Evolutionary conservation across 805 yeast genomes (phyloP).

Genomic region (Candida hungchunana): DNA sequence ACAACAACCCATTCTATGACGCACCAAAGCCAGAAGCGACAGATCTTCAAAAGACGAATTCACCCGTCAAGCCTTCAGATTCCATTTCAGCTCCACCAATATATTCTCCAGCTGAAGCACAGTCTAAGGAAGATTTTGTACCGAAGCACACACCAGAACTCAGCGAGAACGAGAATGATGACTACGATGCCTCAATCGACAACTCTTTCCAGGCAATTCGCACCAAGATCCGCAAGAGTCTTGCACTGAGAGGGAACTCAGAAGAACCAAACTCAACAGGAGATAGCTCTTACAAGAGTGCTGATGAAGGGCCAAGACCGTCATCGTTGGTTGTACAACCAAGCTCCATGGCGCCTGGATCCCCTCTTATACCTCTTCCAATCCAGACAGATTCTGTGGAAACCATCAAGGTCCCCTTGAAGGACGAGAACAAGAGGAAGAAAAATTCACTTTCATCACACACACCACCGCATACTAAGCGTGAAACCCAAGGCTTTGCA

Average conservation of each 20-base stretch:
- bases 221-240: conserved; percentile 41
- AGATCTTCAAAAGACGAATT: not conserved
- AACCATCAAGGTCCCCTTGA: conserved; percentile 19
- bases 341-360: conserved; percentile 6
- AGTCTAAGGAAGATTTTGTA: no score
- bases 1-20: conserved; percentile 7
- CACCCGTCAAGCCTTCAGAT: not conserved
- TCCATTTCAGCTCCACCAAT: conserved; percentile 2
- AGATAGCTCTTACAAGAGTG: conserved; percentile 23
- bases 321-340: conserved; percentile 17
- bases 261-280: conserved; percentile 9
- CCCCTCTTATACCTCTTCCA: conserved; percentile 2
- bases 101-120: conserved; percentile 1
- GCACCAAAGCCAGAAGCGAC: conserved; percentile 1
- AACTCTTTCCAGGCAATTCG: conserved; percentile 44
- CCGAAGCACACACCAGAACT: no score
- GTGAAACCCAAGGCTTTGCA: conserved; percentile 30
- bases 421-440: conserved; percentile 13
- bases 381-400: conserved; percentile 11
- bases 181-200: conserved; percentile 26
- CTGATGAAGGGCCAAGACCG: conserved; percentile 17
- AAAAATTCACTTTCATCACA: conserved; percentile 8
- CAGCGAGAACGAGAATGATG: conserved; percentile 8
- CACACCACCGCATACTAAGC: conserved; percentile 21
- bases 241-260: conserved; percentile 31